Evolutionary conservation across 75 land plant species (phyloP).

Genomic region (Sequoia sempervirens): DNA sequence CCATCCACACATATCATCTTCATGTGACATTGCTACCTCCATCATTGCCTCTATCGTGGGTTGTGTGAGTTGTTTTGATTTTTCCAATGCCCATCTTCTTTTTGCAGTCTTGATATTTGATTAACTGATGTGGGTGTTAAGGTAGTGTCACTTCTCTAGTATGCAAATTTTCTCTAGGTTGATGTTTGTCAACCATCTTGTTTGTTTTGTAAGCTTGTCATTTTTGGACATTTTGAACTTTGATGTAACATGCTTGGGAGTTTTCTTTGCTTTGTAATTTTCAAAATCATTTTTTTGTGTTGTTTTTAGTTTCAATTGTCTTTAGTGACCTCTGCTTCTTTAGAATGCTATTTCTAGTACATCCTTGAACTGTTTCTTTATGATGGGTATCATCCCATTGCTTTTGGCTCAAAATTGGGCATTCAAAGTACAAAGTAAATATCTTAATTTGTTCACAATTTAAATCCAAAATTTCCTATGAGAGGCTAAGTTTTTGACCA

Average conservation of each 20-base stretch:
- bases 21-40: not conserved
- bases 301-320: not conserved
- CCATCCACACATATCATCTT: not conserved
- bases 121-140: not conserved
- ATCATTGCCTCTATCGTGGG: not conserved
- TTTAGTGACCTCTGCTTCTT: not conserved
- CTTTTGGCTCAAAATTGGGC: not conserved
- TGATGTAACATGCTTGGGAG: not conserved
- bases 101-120: not conserved
- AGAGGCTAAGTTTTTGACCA: not conserved
- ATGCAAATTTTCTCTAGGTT: not conserved
- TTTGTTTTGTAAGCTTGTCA: not conserved
- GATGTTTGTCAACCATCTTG: not conserved
- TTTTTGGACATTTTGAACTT: not conserved
- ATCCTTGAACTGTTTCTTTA: not conserved
- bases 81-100: not conserved
- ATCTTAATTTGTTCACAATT: not conserved
- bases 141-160: not conserved
- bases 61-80: not conserved
- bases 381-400: not conserved
- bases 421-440: not conserved
- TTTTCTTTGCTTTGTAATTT: not conserved
- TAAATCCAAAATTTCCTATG: not conserved
- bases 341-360: not conserved
- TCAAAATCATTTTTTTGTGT: not conserved